Percentiles rank a stretch among this genome's conserved stretches.
Conservation (phyloP, 768 basidiomycete species). For the Pulveroboletus sp. region DNA sequence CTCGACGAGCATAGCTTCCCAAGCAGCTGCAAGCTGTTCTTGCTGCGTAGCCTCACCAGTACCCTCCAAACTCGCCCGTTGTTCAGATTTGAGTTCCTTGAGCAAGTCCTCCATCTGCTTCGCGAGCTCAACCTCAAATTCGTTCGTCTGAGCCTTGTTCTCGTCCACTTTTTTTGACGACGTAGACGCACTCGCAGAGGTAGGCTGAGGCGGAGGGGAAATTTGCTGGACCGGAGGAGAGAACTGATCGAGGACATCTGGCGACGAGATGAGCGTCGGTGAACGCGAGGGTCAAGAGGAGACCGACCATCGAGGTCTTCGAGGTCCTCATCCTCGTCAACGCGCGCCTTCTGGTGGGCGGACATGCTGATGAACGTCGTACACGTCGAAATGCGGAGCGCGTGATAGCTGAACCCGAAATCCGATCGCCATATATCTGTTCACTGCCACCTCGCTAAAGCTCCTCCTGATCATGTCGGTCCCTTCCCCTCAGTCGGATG, state of each 20-base stretch:
- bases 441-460: not conserved
- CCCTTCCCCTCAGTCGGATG: conserved; percentile 13
- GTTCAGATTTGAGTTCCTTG: conserved; percentile 12
- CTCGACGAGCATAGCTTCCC: conserved; percentile 26
- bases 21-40: no score
- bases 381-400: not conserved
- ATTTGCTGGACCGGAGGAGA: conserved; percentile 8
- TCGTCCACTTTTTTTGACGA: conserved; percentile 11
- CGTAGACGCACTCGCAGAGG: conserved; percentile 11
- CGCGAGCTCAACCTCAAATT: conserved; percentile 39
- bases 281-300: not conserved
- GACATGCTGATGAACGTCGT: conserved; percentile 6
- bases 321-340: conserved; percentile 36
- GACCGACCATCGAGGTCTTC: conserved; percentile 40
- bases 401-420: no score
- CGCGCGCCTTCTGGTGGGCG: conserved; percentile 11
- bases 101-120: conserved; percentile 43
- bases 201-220: conserved; percentile 2
- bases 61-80: conserved; percentile 15
- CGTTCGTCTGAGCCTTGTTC: conserved; percentile 17
- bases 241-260: conserved; percentile 51
- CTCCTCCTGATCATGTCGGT: conserved; percentile 2
- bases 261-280: conserved; percentile 6
- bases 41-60: conserved; percentile 17
- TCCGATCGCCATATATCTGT: not conserved